phyloP scores from a whole-genome alignment of 2,329 filamentous ascomycete genomes.

The Aspergillus sclerotialis region DNA sequence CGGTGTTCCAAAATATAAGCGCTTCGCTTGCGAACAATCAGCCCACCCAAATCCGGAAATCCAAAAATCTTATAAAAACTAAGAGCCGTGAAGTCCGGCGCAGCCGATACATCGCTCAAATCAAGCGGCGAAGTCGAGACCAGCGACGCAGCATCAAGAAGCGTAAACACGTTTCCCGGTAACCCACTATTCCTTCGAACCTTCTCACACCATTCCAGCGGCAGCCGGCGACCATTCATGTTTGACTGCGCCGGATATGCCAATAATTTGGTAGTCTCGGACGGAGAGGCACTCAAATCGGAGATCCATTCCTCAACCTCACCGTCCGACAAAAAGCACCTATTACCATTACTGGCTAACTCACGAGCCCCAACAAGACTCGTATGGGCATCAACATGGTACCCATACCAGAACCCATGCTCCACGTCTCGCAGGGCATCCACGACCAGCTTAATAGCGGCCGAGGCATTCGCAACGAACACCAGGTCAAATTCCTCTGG shows the following conservation, averaged over 20 bases:
- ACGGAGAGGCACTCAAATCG: slow-evolving; percentile 16
- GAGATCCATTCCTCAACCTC: slow-evolving; percentile 61
- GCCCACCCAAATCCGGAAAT: slow-evolving; percentile 80
- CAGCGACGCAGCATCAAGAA: slow-evolving; percentile 78
- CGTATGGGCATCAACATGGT: slow-evolving; percentile 80
- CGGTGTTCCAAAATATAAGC: slow-evolving; percentile 57
- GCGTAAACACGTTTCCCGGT: slow-evolving; percentile 49
- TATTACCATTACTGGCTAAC: slow-evolving; percentile 52
- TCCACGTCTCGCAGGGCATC: slow-evolving; percentile 66
- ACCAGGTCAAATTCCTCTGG: slow-evolving; percentile 78
- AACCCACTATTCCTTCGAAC: slow-evolving; percentile 32
- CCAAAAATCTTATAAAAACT: slow-evolving; percentile 99
- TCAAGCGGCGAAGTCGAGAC: slow-evolving; percentile 72
- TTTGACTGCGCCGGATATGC: slow-evolving; percentile 90
- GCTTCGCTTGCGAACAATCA: slow-evolving; percentile 71
- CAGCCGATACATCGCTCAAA: slow-evolving; percentile 51
- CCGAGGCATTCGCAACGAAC: slow-evolving; percentile 88
- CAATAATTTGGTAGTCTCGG: slow-evolving; percentile 46
- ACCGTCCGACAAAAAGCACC: slow-evolving; percentile 58
- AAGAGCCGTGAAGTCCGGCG: slow-evolving; percentile 78
- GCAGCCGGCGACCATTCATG: slow-evolving; percentile 73
- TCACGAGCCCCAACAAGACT: slow-evolving; percentile 77
- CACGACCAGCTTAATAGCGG: slow-evolving; percentile 76
- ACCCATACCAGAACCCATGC: slow-evolving; percentile 71
- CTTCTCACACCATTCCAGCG: slow-evolving; percentile 58